Percentiles rank a stretch among this genome's conserved stretches.
phyloP scores from a whole-genome alignment of 257 asterid genomes.

The Solanum boliviense region DNA sequence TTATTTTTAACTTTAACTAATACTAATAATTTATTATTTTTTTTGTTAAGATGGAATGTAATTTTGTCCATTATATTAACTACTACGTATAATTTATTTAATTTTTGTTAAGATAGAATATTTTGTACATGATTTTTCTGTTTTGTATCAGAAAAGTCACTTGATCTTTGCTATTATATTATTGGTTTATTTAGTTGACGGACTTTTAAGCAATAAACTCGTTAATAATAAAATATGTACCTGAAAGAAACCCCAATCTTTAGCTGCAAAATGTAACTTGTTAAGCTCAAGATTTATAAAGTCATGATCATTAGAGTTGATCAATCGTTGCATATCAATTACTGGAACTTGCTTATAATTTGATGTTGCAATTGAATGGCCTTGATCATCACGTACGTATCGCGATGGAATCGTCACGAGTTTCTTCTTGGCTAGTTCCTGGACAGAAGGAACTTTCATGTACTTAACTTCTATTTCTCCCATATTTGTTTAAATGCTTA shows the following conservation, averaged over 20 bases:
- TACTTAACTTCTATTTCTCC: constrained; percentile 4
- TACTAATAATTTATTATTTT: no score
- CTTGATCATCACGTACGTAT: constrained; percentile 29
- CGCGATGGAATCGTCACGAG: background rate
- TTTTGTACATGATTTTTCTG: no score
- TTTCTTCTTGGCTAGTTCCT: constrained; percentile 36
- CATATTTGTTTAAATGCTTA: background rate
- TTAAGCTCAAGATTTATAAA: constrained; percentile 24
- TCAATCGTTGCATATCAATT: constrained; percentile 25
- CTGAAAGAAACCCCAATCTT: constrained; percentile 60
- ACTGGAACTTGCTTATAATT: constrained; percentile 21
- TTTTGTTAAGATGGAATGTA: no score
- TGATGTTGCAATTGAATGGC: constrained; percentile 1
- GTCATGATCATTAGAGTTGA: background rate
- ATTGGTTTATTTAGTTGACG: no score
- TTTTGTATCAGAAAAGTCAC: no score
- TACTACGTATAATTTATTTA: no score
- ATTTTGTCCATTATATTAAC: no score
- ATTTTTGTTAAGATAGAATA: no score
- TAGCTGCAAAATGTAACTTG: constrained; percentile 34
- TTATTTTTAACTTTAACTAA: no score
- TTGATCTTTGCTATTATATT: no score
- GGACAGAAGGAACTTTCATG: constrained; percentile 45
- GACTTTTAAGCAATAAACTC: no score
- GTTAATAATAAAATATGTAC: constrained; percentile 4